These are phyloP conservation scores for Moesziomyces sp. DNA, from an alignment of 1,284 basidiomycete species.

Conservation along the genomic window DNA sequence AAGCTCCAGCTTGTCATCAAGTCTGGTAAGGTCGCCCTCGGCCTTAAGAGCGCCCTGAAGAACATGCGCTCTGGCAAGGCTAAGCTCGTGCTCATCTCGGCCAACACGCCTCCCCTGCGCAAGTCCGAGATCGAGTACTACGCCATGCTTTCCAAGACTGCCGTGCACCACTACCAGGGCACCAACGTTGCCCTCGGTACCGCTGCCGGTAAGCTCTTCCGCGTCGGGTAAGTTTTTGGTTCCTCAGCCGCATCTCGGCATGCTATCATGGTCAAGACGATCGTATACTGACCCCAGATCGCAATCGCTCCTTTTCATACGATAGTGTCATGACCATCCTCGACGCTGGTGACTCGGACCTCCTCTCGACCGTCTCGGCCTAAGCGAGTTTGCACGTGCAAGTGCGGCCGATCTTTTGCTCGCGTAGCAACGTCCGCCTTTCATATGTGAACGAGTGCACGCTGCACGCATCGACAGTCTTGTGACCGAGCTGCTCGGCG, in stretches of 20 bases:
- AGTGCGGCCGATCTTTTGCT: conserved; percentile 20
- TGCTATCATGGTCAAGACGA: background rate
- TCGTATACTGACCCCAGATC: conserved; percentile 5
- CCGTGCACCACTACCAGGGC: conserved; percentile 91
- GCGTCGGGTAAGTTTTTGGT: conserved; percentile 81
- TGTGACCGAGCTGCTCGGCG: conserved; percentile 23
- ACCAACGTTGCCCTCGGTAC: conserved; percentile 98
- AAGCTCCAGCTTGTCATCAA: conserved; percentile 98
- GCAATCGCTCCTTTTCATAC: background rate
- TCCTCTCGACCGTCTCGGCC: conserved; percentile 71
- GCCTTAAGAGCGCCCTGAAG: conserved; percentile 79
- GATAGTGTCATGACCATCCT: conserved; percentile 88
- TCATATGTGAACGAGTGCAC: conserved; percentile 8
- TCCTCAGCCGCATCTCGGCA: background rate
- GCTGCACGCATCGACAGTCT: conserved; percentile 1
- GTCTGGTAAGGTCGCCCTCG: conserved; percentile 72
- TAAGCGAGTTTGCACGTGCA: conserved; percentile 31
- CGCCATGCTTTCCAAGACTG: conserved; percentile 96
- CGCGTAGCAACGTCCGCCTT: conserved; percentile 23
- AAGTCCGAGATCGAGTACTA: conserved; percentile 99
- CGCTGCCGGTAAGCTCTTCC: conserved; percentile 99
- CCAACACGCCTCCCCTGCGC: conserved; percentile 98
- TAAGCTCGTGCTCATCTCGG: conserved; percentile 98
- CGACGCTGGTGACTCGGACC: conserved; percentile 96
- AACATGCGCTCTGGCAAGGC: conserved; percentile 98